Evolutionary conservation across 1,284 basidiomycete species (phyloP), one percentile per base, ranked within the genome.

Genomic region (Puccinia brachypodii): DNA sequence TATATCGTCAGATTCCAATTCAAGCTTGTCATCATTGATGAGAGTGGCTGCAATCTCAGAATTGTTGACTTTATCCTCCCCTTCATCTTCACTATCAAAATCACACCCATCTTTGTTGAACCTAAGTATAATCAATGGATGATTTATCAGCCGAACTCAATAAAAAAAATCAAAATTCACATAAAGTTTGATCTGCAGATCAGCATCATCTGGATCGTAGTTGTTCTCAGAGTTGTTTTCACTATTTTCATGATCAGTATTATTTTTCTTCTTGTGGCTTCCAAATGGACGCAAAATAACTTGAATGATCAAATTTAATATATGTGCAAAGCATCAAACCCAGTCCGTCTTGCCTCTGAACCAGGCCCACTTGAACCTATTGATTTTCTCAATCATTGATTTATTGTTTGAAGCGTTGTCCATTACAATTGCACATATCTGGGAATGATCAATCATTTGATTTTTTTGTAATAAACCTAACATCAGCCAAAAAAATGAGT

Each of bases 401-500:
- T 68, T 36, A 19, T 68, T 68, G 66, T 68, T 68, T 68, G 66
- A 42, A 38, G 66, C 16, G 42, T 42, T 68, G 66, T 68, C 22
- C 2, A 38, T 42, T 3, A 68, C 66, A n/a, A 68, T 68, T 22
- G 36, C 38, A 42, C 4, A 68, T 13, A 68, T 68, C 66, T 68
- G 7, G 16, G 13, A 68, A 40, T n/a, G 42, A 42, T 14, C 7
- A n/a, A n/a, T n/a, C n/a, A n/a, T n/a, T n/a, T n/a, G n/a, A n/a
- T n/a, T n/a, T n/a, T n/a, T n/a, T n/a, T n/a, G n/a, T n/a, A n/a
- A n/a, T n/a, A n/a, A n/a, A n/a, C n/a, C n/a, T n/a, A n/a, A n/a
- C n/a, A n/a, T n/a, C n/a, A n/a, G n/a, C n/a, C n/a, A 2, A 28
- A 44, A 19, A 68, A 68, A 19, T 2, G n/a, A 25, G 25, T 68